phyloP scores from a whole-genome alignment of 108 stramenopile species.

The Fragilaria crotonensis region DNA sequence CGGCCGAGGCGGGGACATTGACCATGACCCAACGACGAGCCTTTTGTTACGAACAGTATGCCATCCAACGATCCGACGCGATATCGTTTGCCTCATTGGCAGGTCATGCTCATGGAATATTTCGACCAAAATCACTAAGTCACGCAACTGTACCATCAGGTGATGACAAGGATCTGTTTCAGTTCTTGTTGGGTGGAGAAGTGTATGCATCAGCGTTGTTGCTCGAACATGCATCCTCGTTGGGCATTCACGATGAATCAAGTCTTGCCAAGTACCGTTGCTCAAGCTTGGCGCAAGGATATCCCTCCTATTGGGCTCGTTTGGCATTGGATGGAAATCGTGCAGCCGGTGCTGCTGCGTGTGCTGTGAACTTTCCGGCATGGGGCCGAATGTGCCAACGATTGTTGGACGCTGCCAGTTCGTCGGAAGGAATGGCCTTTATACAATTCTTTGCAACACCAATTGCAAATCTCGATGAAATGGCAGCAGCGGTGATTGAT shows the following conservation, averaged over 20 bases:
- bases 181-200: constrained; percentile 32
- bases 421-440: constrained; percentile 13
- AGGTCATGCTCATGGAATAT: constrained; percentile 14
- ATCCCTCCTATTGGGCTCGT: constrained; percentile 38
- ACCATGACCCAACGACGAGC: constrained; percentile 23
- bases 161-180: constrained; percentile 18
- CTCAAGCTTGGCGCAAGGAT: constrained; percentile 21
- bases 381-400: constrained; percentile 28
- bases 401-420: constrained; percentile 5
- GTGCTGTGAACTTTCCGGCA: constrained; percentile 35
- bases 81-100: constrained; percentile 22
- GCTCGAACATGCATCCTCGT: constrained; percentile 7
- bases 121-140: constrained; percentile 10
- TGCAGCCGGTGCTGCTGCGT: constrained; percentile 31
- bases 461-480: constrained; percentile 25
- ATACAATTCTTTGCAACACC: constrained; percentile 31
- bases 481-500: constrained; percentile 27
- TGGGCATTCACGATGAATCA: constrained; percentile 12
- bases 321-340: constrained; percentile 17
- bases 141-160: constrained; percentile 9
- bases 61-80: constrained; percentile 23
- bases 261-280: background rate
- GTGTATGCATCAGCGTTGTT: constrained; percentile 23
- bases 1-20: constrained; percentile 22
- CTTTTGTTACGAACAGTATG: constrained; percentile 27